Evolutionary conservation across 768 basidiomycete species (phyloP).

Genomic region (Psilocybe cubensis): DNA sequence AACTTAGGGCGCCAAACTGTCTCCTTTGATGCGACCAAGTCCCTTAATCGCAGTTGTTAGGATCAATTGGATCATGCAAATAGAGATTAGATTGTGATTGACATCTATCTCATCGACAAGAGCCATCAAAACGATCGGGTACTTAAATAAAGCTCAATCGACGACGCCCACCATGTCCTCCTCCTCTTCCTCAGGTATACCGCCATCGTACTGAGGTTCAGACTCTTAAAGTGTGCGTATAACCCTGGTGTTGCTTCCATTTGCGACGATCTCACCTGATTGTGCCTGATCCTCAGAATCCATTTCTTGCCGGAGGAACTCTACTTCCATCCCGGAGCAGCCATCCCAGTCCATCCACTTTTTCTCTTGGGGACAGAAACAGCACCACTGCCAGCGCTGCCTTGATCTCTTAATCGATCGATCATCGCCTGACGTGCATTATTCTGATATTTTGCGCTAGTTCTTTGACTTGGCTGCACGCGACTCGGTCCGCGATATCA

Average conservation of each 20-base stretch:
- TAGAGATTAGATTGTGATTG: conserved; percentile 15
- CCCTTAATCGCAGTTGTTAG: background rate
- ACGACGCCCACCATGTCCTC: conserved; percentile 27
- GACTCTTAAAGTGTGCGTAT: conserved; percentile 12
- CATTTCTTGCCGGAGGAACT: conserved; percentile 8
- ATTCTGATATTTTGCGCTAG: conserved; percentile 10
- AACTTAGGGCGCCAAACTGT: too few species aligned
- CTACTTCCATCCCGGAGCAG: conserved; percentile 7
- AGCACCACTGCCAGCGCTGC: conserved; percentile 4
- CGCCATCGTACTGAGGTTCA: conserved; percentile 24
- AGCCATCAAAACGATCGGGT: background rate
- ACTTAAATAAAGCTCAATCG: conserved; percentile 12
- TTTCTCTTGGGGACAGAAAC: conserved; percentile 1
- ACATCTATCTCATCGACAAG: conserved; percentile 3
- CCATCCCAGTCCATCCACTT: background rate
- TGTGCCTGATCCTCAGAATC: conserved; percentile 25
- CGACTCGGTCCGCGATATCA: conserved; percentile 2
- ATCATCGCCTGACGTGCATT: conserved; percentile 16
- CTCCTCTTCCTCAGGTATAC: conserved; percentile 14
- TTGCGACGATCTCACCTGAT: conserved; percentile 25
- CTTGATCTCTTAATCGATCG: conserved; percentile 16
- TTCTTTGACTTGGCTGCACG: conserved; percentile 6
- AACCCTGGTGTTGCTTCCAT: background rate
- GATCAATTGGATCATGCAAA: background rate
- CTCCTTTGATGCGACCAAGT: too few species aligned